Base-by-base conservation (phyloP, 139 green algal species). In the Chlorella sorokiniana region DNA sequence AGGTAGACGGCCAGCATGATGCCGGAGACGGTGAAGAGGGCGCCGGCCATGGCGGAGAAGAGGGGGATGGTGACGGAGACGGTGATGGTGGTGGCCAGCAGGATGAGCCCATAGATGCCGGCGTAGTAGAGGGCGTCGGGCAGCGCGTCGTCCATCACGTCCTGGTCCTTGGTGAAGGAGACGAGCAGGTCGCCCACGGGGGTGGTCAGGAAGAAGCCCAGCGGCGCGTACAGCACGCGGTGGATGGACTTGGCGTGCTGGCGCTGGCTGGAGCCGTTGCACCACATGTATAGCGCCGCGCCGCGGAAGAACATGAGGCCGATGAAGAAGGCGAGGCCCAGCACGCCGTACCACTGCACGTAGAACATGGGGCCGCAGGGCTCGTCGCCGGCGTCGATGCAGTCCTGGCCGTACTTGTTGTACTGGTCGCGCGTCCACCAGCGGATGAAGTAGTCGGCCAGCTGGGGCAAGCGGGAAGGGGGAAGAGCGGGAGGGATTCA, bases 141-240 rank as follows among this genome's bases (percentile, higher is more conserved):
- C 64, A 93, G 86, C 31, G 76, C 87, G 85, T 92, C 89, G 71
- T 93, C 89, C 82, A 91, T 73, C 20, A 89, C 85, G 78, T 93
- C 87, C 86, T 93, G 89, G 56, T 93, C 89, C 68, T 88, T 88
- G 77, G 88, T 91, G 84, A 93, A 93, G 77, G 84, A 81, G 11
- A 90, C 81, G 37, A 93, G 88, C 81, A 93, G 84, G 56, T 93
- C 89, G 27, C 89, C 89, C 14, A 93, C 86, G 45, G 89, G 89
- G 52, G 87, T 93, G 27, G 85, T 48, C n/a, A 87, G 88, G 88
- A 93, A 92, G 88, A 93, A 93, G 82, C 88, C 84, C 29, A 93
- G 85, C 44, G 89, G 89, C 22, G 89, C 86, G 74, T 87, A 84
- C 33, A 93, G 88, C 56, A 93, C 79, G 44, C 87, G 84, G 54